Percentiles rank a stretch among this genome's conserved stretches.
Evolutionary conservation across 352 stramenopile species (phyloP).

Genomic region (Peronospora belbahrii): DNA sequence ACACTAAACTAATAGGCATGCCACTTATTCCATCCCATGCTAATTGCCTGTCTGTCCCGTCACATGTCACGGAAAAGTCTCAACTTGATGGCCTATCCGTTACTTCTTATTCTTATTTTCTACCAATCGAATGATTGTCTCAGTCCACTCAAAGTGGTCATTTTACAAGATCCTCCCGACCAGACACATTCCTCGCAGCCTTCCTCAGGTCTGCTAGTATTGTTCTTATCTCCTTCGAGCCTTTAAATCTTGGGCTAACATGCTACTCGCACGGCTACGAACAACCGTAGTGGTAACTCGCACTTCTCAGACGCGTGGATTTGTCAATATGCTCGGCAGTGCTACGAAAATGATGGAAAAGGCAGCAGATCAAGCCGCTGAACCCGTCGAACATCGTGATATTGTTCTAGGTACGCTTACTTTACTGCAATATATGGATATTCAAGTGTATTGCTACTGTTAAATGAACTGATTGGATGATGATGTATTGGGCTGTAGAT

Average conservation of each 20-base stretch:
- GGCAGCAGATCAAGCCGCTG: slow-evolving; percentile 13
- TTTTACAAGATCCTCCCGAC: slow-evolving; percentile 9
- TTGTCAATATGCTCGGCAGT: slow-evolving; percentile 35
- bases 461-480: not conserved
- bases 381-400: slow-evolving; percentile 28
- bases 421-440: not conserved
- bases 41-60: not conserved
- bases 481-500: slow-evolving; percentile 29
- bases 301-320: slow-evolving; percentile 21
- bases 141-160: slow-evolving; percentile 9
- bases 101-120: too few relatives aligned
- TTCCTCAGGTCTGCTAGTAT: slow-evolving; percentile 15
- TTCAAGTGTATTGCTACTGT: not conserved
- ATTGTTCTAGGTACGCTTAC: slow-evolving; percentile 45
- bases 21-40: too few relatives aligned
- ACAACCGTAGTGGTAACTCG: slow-evolving; percentile 7
- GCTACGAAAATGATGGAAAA: slow-evolving; percentile 32
- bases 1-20: slow-evolving; percentile 2
- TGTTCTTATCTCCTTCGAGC: slow-evolving; percentile 4
- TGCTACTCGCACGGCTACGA: slow-evolving; percentile 44
- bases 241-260: slow-evolving; percentile 23
- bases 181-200: too few relatives aligned
- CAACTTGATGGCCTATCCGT: too few relatives aligned
- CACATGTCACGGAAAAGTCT: too few relatives aligned
- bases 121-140: too few relatives aligned